phyloP scores from a whole-genome alignment of 2,329 filamentous ascomycete species.

The Aureobasidium sp. region DNA sequence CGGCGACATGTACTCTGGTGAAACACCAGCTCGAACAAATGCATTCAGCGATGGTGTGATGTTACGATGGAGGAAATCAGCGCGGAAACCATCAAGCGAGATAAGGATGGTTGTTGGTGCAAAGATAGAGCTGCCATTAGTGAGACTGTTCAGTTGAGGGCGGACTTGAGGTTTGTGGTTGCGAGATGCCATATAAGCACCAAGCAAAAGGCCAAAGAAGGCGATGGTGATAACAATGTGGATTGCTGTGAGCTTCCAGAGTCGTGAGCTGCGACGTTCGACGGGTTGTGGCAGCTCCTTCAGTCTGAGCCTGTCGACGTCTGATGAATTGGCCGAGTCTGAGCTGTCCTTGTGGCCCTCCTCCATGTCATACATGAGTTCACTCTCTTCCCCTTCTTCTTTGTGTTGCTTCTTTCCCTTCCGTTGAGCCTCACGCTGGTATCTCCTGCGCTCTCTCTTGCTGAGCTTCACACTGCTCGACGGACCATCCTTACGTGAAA shows the following conservation, averaged over 20 bases:
- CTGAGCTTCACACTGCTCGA: constrained; percentile 13
- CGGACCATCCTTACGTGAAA: constrained; percentile 20
- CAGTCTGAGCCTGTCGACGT: constrained; percentile 44
- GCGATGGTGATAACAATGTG: constrained; percentile 41
- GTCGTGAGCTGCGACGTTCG: constrained; percentile 29
- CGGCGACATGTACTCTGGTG: constrained; percentile 83
- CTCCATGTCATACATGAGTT: constrained; percentile 86
- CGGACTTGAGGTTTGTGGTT: constrained; percentile 13
- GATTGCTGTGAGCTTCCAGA: constrained; percentile 32
- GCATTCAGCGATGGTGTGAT: constrained; percentile 74
- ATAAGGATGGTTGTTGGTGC: constrained; percentile 87
- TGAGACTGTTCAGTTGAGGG: constrained; percentile 27
- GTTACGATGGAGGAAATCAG: constrained; percentile 78
- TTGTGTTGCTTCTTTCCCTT: constrained; percentile 30
- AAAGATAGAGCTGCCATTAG: constrained; percentile 83
- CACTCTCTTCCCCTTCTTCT: constrained; percentile 54
- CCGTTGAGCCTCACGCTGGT: constrained; percentile 21
- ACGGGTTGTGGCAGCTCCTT: constrained; percentile 40
- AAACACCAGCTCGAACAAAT: constrained; percentile 75
- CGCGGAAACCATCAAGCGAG: constrained; percentile 90
- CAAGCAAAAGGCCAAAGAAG: constrained; percentile 47
- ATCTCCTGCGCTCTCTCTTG: constrained; percentile 26
- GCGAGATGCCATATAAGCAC: constrained; percentile 48
- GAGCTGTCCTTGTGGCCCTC: constrained; percentile 61
- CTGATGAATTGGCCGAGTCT: constrained; percentile 37